Evolutionary conservation across 2,329 filamentous ascomycete genomes (phyloP).

Genomic region (Aspergillus oerlinghausenensis): DNA sequence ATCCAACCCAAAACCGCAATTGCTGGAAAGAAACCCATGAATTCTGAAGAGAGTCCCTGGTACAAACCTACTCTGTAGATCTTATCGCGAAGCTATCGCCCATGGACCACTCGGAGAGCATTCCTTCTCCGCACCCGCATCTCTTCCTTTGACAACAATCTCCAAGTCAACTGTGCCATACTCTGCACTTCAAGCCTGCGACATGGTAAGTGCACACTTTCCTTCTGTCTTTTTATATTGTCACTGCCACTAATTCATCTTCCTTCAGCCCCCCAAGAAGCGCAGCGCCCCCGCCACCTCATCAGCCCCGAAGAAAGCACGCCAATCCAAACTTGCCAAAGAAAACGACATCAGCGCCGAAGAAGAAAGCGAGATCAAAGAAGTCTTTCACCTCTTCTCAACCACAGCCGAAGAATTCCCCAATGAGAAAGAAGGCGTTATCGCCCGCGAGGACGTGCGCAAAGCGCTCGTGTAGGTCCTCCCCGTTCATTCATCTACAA

Average conservation of each 20-base stretch:
- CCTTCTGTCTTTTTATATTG: background rate
- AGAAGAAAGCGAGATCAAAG: slow-evolving; percentile 85
- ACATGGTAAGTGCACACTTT: slow-evolving; percentile 18
- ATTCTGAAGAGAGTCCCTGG: background rate
- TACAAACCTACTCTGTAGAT: background rate
- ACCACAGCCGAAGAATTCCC: slow-evolving; percentile 54
- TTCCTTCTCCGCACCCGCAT: background rate
- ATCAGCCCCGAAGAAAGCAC: slow-evolving; percentile 39
- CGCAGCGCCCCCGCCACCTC: slow-evolving; percentile 28
- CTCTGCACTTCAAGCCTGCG: background rate
- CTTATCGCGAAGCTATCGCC: background rate
- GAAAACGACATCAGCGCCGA: slow-evolving; percentile 80
- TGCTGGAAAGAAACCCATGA: background rate
- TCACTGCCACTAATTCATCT: background rate
- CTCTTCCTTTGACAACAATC: background rate
- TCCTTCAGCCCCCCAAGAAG: slow-evolving; percentile 35
- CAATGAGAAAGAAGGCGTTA: slow-evolving; percentile 67
- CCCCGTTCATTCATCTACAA: background rate
- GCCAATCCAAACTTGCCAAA: slow-evolving; percentile 83
- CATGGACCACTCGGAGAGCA: background rate
- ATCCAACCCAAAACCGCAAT: background rate
- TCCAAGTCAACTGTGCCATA: background rate
- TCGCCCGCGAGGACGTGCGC: slow-evolving; percentile 63
- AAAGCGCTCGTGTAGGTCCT: slow-evolving; percentile 65
- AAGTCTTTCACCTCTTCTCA: slow-evolving; percentile 81